Percentiles rank a stretch among this genome's conserved stretches.
Evolutionary conservation across 306 rosid species (phyloP).

Genomic region (Cicer bijugum): DNA sequence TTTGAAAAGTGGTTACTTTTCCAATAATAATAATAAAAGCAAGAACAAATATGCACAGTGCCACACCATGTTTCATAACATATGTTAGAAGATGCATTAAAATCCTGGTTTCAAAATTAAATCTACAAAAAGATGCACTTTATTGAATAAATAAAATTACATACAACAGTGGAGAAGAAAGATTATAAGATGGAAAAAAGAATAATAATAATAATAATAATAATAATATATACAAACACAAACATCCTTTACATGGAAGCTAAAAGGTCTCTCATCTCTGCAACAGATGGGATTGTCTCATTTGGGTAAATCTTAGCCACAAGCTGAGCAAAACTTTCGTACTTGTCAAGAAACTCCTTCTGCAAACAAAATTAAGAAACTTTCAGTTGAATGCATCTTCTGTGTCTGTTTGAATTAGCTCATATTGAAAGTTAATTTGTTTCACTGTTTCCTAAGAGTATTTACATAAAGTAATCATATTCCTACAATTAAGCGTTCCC

Average conservation of each 20-base stretch:
- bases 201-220: neutral
- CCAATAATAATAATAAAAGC: slow-evolving; percentile 12
- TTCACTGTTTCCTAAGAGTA: neutral
- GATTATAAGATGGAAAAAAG: slow-evolving; percentile 39
- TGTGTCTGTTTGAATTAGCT: neutral
- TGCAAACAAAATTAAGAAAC: slow-evolving; percentile 52
- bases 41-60: slow-evolving; percentile 50
- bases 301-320: slow-evolving; percentile 84
- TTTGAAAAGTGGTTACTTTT: neutral
- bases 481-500: neutral
- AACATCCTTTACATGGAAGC: slow-evolving; percentile 69
- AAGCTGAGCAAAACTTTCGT: slow-evolving; percentile 89
- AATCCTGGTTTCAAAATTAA: slow-evolving; percentile 12
- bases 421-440: neutral
- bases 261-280: slow-evolving; percentile 80
- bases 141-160: slow-evolving; percentile 54
- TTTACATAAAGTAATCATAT: neutral
- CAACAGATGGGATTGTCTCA: slow-evolving; percentile 67
- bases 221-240: slow-evolving; percentile 24
- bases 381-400: slow-evolving; percentile 23
- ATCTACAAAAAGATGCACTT: slow-evolving; percentile 36
- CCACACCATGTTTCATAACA: slow-evolving; percentile 46
- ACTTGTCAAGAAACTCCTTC: slow-evolving; percentile 97
- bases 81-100: slow-evolving; percentile 24
- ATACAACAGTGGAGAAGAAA: slow-evolving; percentile 35